phyloP scores from a whole-genome alignment of 2,329 filamentous ascomycete species.

The Hirsutella thompsonii region DNA sequence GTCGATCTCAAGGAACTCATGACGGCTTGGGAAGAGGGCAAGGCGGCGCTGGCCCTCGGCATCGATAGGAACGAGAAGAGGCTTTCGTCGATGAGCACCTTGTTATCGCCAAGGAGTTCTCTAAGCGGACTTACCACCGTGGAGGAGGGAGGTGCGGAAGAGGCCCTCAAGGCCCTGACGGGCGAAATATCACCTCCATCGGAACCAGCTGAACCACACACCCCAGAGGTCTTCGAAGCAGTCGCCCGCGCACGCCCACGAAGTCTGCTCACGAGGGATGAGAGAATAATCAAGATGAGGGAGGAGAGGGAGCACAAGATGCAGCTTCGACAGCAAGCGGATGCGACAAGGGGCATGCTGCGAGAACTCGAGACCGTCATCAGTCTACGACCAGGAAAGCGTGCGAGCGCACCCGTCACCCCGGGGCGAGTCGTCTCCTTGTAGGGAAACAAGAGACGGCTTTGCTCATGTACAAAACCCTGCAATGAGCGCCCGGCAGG shows the following conservation, averaged over 20 bases:
- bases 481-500: neutral
- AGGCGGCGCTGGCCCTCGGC: conserved; percentile 66
- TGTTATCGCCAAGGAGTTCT: conserved; percentile 47
- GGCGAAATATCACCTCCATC: conserved; percentile 49
- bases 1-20: conserved; percentile 70
- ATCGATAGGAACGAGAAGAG: conserved; percentile 71
- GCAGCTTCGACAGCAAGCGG: conserved; percentile 56
- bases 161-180: conserved; percentile 65
- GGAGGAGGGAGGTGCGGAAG: conserved; percentile 35
- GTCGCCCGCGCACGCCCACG: conserved; percentile 61
- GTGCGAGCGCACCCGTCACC: conserved; percentile 21
- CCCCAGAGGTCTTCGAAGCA: conserved; percentile 81
- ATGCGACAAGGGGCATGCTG: conserved; percentile 81
- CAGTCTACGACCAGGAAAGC: conserved; percentile 32
- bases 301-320: conserved; percentile 73
- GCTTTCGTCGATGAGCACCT: conserved; percentile 46
- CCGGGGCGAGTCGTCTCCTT: conserved; percentile 28
- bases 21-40: conserved; percentile 79
- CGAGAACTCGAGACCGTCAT: conserved; percentile 88
- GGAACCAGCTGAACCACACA: conserved; percentile 47
- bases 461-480: neutral
- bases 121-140: conserved; percentile 56
- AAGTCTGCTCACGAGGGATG: conserved; percentile 65
- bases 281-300: conserved; percentile 76
- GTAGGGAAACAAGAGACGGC: conserved; percentile 14